Conservation (phyloP, 116 monocot species). For the Phalaenopsis hybrid region DNA sequence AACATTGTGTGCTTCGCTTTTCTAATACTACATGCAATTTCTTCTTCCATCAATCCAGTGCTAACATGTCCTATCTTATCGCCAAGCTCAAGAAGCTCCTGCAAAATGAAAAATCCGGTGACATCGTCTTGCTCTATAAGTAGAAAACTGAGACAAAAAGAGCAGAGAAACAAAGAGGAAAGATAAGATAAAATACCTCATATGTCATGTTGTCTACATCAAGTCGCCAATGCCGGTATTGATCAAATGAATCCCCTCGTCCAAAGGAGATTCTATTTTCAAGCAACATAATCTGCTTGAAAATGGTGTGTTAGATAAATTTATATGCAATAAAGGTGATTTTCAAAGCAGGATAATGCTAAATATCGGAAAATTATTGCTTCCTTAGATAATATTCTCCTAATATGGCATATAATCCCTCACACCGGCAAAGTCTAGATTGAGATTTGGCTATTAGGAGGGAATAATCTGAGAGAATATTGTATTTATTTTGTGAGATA, state of each 20-base stretch:
- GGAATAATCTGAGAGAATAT: too few species aligned
- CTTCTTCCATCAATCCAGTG: slow-evolving; percentile 91
- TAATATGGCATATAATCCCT: too few species aligned
- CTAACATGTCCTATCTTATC: slow-evolving; percentile 83
- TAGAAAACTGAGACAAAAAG: not conserved
- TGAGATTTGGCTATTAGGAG: too few species aligned
- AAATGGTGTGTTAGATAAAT: not conserved
- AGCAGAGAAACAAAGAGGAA: not conserved
- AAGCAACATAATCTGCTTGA: slow-evolving; percentile 75
- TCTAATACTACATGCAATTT: slow-evolving; percentile 47
- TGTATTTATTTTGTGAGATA: too few species aligned
- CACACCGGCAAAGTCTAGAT: too few species aligned
- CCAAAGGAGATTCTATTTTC: slow-evolving; percentile 60
- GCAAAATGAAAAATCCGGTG: not conserved
- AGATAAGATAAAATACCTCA: slow-evolving; percentile 38
- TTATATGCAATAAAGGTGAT: too few species aligned
- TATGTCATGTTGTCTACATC: slow-evolving; percentile 95
- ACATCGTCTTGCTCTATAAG: too few species aligned
- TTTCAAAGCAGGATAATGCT: too few species aligned
- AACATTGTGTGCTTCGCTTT: slow-evolving; percentile 47
- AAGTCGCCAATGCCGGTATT: slow-evolving; percentile 68
- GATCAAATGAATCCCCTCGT: slow-evolving; percentile 58
- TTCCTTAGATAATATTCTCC: too few species aligned
- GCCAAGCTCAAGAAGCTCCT: slow-evolving; percentile 90
- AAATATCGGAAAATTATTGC: too few species aligned